These are phyloP conservation scores for Rhodocollybia butyracea DNA, from an alignment of 768 basidiomycete genomes.

Conservation along the genomic window DNA sequence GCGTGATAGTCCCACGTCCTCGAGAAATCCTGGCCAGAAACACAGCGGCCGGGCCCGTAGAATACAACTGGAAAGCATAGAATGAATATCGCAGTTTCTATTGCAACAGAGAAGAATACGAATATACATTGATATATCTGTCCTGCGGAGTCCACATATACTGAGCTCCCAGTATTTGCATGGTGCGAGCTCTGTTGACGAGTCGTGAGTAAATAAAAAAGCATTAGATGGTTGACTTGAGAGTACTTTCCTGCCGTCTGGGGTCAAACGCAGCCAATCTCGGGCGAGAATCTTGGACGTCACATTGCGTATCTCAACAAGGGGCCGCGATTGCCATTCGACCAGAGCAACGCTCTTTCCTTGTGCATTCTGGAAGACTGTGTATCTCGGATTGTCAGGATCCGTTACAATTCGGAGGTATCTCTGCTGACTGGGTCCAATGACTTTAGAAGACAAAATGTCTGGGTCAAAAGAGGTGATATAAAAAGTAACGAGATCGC, in stretches of 20 bases:
- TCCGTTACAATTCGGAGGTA: too few relatives aligned
- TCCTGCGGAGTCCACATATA: slow-evolving; percentile 59
- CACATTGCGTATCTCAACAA: slow-evolving; percentile 51
- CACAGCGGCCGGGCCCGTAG: too few relatives aligned
- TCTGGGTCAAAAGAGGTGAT: slow-evolving; percentile 50
- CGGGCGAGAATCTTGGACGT: slow-evolving; percentile 43
- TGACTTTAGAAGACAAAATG: slow-evolving; percentile 51
- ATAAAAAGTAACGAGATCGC: slow-evolving; percentile 35
- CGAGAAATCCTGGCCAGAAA: slow-evolving; percentile 47
- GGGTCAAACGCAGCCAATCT: slow-evolving; percentile 53
- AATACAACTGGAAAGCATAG: slow-evolving; percentile 50
- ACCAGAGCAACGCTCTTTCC: slow-evolving; percentile 49
- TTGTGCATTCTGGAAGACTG: slow-evolving; percentile 47
- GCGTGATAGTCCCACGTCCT: slow-evolving; percentile 37
- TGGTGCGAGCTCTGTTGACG: too few relatives aligned
- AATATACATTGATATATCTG: slow-evolving; percentile 48
- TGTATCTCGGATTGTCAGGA: slow-evolving; percentile 46
- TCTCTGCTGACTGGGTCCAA: too few relatives aligned
- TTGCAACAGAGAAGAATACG: neutral
- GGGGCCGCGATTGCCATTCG: slow-evolving; percentile 50
- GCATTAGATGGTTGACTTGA: neutral
- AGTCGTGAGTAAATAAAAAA: slow-evolving; percentile 47
- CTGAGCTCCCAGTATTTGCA: slow-evolving; percentile 38
- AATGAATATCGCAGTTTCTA: neutral
- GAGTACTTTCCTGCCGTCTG: slow-evolving; percentile 35